Percentiles rank a stretch among this genome's conserved stretches.
Evolutionary conservation across 805 yeast genomes (phyloP).

Genomic region (Nakazawaea ishiwadae): DNA sequence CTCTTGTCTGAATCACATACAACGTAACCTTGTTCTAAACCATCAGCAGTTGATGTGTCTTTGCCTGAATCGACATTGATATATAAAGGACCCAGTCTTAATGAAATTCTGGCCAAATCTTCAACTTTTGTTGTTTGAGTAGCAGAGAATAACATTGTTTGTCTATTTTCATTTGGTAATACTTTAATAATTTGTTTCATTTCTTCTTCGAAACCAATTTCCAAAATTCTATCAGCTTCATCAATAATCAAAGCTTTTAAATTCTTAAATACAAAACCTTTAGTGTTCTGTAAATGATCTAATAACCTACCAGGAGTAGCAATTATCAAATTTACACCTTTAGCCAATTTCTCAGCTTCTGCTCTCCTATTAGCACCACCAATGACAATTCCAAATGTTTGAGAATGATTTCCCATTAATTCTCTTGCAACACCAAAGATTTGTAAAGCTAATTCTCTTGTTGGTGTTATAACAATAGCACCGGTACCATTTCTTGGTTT

Average conservation of each 20-base stretch:
- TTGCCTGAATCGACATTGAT: slow-evolving; percentile 87
- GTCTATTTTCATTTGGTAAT: slow-evolving; percentile 89
- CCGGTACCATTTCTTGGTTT: slow-evolving; percentile 99
- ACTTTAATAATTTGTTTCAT: slow-evolving; percentile 95
- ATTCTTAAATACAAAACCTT: slow-evolving; percentile 91
- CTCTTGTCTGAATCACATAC: slow-evolving; percentile 96
- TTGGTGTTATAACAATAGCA: slow-evolving; percentile 92
- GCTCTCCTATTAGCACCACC: slow-evolving; percentile 98
- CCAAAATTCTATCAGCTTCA: slow-evolving; percentile 97
- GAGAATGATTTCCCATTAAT: slow-evolving; percentile 83
- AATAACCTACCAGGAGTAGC: slow-evolving; percentile 98
- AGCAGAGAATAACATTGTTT: slow-evolving; percentile 97
- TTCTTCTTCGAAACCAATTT: slow-evolving; percentile 98
- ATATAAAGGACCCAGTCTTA: slow-evolving; percentile 89
- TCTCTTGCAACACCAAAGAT: slow-evolving; percentile 98
- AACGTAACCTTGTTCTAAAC: slow-evolving; percentile 97
- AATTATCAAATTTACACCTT: slow-evolving; percentile 89
- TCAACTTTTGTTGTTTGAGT: slow-evolving; percentile 99
- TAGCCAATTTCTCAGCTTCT: slow-evolving; percentile 89
- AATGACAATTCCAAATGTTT: slow-evolving; percentile 93
- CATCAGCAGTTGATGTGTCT: slow-evolving; percentile 89
- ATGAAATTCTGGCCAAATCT: slow-evolving; percentile 93
- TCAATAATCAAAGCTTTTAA: slow-evolving; percentile 91
- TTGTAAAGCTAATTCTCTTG: slow-evolving; percentile 96
- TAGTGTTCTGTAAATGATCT: slow-evolving; percentile 95